These are phyloP conservation scores for Cynanchum wilfordii DNA, from an alignment of 257 asterid genomes.

Conservation along the genomic window DNA sequence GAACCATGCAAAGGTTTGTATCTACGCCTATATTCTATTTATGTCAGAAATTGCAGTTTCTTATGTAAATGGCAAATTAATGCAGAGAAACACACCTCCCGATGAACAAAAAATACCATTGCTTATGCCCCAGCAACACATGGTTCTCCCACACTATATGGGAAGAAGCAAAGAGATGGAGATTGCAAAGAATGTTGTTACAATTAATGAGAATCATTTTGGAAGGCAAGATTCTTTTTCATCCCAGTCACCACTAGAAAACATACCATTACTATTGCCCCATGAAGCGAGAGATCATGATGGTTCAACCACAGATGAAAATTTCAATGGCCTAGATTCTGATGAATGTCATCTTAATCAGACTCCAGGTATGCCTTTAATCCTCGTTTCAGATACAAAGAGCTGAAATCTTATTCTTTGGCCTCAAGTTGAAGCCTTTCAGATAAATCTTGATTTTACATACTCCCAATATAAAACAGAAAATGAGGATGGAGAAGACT, in stretches of 20 bases:
- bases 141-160: conserved; percentile 97
- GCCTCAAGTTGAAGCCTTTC: conserved; percentile 15
- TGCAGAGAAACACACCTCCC: conserved; percentile 87
- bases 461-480: conserved; percentile 23
- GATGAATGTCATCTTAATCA: conserved; percentile 20
- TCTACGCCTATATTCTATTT: conserved; percentile 15
- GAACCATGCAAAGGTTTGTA: conserved; percentile 92
- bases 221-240: conserved; percentile 47
- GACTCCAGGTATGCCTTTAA: conserved; percentile 25
- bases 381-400: conserved; percentile 17
- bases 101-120: conserved; percentile 80
- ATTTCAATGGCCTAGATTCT: conserved; percentile 28
- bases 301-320: conserved; percentile 27
- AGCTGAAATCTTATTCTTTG: conserved; percentile 17
- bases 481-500: conserved; percentile 19
- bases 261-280: conserved; percentile 86
- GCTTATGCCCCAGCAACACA: conserved; percentile 94
- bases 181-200: conserved; percentile 34
- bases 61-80: conserved; percentile 24
- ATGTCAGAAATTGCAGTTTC: conserved; percentile 17
- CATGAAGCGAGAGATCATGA: conserved; percentile 57
- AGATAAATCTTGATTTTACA: conserved; percentile 19
- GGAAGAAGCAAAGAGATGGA: conserved; percentile 60
- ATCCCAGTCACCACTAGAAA: conserved; percentile 61
- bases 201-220: conserved; percentile 27